Conservation (phyloP, 805 yeast species). For the Candida taoyuanica region DNA sequence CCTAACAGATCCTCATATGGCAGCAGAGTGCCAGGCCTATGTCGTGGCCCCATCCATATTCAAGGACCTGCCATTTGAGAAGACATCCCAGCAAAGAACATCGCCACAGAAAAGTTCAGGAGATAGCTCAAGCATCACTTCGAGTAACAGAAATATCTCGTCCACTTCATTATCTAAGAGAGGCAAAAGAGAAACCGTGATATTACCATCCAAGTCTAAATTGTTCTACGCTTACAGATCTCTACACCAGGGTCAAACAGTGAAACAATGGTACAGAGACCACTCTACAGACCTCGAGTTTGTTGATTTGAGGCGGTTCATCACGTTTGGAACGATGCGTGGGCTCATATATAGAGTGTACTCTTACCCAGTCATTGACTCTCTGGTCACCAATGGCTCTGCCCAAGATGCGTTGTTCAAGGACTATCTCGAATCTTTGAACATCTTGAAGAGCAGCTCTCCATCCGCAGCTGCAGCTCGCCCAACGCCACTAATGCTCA, state of each 20-base stretch:
- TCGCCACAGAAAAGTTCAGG: not conserved
- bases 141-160: conserved; percentile 10
- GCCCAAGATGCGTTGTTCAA: conserved; percentile 14
- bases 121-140: conserved; percentile 5
- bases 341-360: conserved; percentile 79
- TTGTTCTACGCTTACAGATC: conserved; percentile 73
- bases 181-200: conserved; percentile 12
- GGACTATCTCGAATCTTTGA: conserved; percentile 8
- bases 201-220: conserved; percentile 57
- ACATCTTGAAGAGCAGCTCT: not conserved
- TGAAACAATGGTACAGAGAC: conserved; percentile 77
- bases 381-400: conserved; percentile 17
- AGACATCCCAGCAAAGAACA: conserved; percentile 1
- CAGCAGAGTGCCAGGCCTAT: conserved; percentile 81
- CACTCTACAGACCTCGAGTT: conserved; percentile 52
- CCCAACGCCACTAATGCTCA: not conserved
- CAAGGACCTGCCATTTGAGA: conserved; percentile 31
- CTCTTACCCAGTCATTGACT: conserved; percentile 51
- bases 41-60: conserved; percentile 47
- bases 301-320: conserved; percentile 78
- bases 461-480: not conserved
- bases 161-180: conserved; percentile 13
- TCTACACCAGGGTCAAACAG: conserved; percentile 69
- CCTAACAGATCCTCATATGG: conserved; percentile 57
- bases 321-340: conserved; percentile 80